Evolutionary conservation across 73 alveolate species (phyloP), one percentile per base, ranked within the genome.

Genomic region (Paramecium primaurelia): DNA sequence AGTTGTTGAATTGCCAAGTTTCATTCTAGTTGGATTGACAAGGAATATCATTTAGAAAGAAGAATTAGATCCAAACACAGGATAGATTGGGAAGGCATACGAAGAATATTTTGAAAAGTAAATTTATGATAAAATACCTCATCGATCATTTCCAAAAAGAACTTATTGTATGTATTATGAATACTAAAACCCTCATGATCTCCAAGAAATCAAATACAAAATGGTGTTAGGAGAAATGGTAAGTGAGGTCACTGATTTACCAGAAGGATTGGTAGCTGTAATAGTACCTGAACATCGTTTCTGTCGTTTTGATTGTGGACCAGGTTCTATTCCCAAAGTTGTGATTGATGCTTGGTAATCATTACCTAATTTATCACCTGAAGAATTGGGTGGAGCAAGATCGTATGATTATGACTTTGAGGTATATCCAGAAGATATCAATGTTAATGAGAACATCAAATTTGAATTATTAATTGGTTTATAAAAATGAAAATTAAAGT

Each of bases 161-260:
- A 64, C 84, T 64, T 64, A 64, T 28, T 64, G 84, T 64, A 34
- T 64, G 84, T 64, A 64, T 34, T 64, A 64, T 64, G 84, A 64
- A 6, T 64, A 64, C 51, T 64, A 64, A 34, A 34, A 64, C 6
- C 84, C 84, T 25, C 51, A 28, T 32, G 26, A 64, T 51, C 16
- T 12, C 28, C 54, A 64, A 7, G 84, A 64, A 34, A 64, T 64
- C 28, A 64, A 26, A 28, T 64, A 64, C 26, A 64, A 64, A 64
- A 64, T 64, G 84, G 20, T 64, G 1, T 34, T 64, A 34, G 84
- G 84, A 64, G 84, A 64, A 64, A 14, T 32, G 28, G 84, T 64
- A 12, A 64, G 47, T 64, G 42, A 28, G 2, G 51, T 64, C 11
- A 32, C 84, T 3, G 26, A 64, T 28, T 14, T 64, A 28, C 84